Conservation (phyloP, 257 asterid genomes). For the Nicotiana knightiana region DNA sequence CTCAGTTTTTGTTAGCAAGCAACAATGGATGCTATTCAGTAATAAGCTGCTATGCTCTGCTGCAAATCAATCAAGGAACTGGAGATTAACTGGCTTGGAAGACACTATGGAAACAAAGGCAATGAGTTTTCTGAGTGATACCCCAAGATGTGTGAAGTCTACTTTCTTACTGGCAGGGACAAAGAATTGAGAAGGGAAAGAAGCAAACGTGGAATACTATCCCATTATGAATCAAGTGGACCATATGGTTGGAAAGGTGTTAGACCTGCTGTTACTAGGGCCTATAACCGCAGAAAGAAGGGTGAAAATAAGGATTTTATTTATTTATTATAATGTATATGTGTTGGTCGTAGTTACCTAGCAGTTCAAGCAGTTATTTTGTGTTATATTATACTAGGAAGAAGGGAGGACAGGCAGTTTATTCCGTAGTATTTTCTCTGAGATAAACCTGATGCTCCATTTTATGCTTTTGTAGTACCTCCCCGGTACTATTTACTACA, state of each 20-base stretch:
- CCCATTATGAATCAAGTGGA: neutral
- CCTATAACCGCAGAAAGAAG: too few species aligned
- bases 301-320: too few species aligned
- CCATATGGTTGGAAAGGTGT: neutral
- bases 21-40: neutral
- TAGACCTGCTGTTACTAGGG: too few species aligned
- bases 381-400: too few species aligned
- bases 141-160: neutral
- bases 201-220: neutral
- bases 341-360: too few species aligned
- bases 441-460: neutral
- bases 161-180: neutral
- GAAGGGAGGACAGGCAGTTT: too few species aligned
- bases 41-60: neutral
- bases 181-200: neutral
- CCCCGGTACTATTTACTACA: neutral
- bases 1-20: neutral
- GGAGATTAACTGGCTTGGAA: neutral
- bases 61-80: slow-evolving; percentile 1
- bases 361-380: too few species aligned
- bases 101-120: neutral
- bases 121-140: neutral
- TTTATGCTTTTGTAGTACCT: neutral
- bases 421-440: too few species aligned
- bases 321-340: too few species aligned